Evolutionary conservation across 208 protist genomes (phyloP).

Genomic region (Eutreptiella sp.): DNA sequence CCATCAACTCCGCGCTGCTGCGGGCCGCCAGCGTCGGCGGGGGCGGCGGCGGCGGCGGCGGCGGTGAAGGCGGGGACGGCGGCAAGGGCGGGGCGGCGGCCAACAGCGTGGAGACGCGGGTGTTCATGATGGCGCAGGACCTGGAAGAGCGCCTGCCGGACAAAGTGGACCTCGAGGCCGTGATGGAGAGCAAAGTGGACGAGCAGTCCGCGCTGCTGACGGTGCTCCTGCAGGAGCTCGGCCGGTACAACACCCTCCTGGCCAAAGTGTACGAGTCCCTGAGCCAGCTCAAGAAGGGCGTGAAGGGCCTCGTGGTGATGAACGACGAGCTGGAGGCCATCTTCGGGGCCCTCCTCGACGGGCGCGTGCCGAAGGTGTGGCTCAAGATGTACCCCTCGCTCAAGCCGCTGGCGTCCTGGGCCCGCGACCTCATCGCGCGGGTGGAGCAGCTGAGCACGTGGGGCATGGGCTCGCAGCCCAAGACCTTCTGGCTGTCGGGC

Average conservation of each 20-base stretch:
- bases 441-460: constrained; percentile 86
- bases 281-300: constrained; percentile 79
- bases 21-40: constrained; percentile 52
- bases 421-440: constrained; percentile 82
- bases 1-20: constrained; percentile 57
- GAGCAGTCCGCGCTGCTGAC: constrained; percentile 84
- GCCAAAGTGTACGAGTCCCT: constrained; percentile 77
- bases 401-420: constrained; percentile 93
- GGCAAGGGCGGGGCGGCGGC: background rate
- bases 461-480: constrained; percentile 73
- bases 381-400: constrained; percentile 90
- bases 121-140: constrained; percentile 29
- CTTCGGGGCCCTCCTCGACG: constrained; percentile 76
- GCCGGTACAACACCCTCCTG: constrained; percentile 92
- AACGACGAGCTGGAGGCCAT: constrained; percentile 88
- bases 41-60: constrained; percentile 23
- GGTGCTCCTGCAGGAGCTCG: constrained; percentile 94
- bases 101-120: background rate
- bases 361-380: constrained; percentile 86
- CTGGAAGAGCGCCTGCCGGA: constrained; percentile 39
- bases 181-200: constrained; percentile 77
- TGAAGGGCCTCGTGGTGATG: constrained; percentile 96
- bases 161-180: constrained; percentile 74
- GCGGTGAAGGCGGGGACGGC: constrained; percentile 9
- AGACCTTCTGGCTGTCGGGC: constrained; percentile 93